Percentiles rank a stretch among this genome's conserved stretches.
Conservation (phyloP, 305 asterid species). For the Solanum chacoense region DNA sequence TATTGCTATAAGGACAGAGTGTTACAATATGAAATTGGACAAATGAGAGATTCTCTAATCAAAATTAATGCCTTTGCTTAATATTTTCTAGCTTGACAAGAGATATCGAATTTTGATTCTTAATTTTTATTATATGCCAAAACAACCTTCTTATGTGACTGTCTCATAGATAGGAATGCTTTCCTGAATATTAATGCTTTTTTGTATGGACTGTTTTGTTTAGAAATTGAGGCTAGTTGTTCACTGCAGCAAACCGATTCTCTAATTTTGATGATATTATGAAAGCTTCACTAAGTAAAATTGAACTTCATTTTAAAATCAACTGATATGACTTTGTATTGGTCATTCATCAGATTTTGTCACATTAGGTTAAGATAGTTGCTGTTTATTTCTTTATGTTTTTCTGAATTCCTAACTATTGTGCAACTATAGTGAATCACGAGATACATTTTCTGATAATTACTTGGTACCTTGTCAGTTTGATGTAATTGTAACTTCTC, state of each 20-base stretch:
- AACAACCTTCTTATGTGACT: neutral
- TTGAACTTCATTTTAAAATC: neutral
- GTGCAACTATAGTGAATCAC: neutral
- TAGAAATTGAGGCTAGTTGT: neutral
- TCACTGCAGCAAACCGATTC: neutral
- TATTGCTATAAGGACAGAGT: neutral
- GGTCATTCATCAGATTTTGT: neutral
- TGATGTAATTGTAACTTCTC: neutral
- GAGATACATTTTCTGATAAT: neutral
- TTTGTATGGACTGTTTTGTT: neutral
- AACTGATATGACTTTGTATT: neutral
- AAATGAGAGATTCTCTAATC: neutral
- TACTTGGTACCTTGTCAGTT: neutral
- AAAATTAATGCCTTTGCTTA: neutral
- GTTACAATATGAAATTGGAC: neutral
- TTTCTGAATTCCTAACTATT: neutral
- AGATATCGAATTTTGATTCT: neutral
- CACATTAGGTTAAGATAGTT: neutral
- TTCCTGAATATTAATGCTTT: neutral
- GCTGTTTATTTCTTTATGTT: neutral
- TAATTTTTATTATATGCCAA: neutral
- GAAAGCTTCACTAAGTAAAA: neutral
- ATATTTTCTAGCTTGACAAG: neutral
- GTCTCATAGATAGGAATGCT: neutral
- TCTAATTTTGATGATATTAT: neutral